Percentiles rank a stretch among this genome's conserved stretches.
These are phyloP conservation scores for Salinomyces thailandicus DNA, from an alignment of 2,329 filamentous ascomycete genomes.

Conservation along the genomic window DNA sequence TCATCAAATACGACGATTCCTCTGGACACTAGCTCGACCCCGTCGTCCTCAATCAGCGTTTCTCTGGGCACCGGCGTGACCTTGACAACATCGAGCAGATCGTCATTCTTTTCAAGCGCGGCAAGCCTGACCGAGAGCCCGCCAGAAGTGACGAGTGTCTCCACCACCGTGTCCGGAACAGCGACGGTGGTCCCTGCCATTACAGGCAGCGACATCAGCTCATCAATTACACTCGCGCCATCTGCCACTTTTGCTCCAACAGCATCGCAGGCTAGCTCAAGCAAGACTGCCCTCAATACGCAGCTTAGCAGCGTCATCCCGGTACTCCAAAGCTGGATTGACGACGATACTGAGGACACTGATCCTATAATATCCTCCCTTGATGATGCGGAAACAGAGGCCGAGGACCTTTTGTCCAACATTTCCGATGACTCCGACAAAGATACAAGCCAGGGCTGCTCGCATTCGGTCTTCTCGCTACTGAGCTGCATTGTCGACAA, in stretches of 20 bases:
- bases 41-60: no score
- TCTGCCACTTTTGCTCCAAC: neutral
- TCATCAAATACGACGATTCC: no score
- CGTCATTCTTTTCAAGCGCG: no score
- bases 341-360: neutral
- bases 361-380: neutral
- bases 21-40: no score
- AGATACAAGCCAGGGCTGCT: neutral
- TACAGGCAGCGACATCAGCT: neutral
- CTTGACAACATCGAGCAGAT: no score
- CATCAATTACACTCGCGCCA: neutral
- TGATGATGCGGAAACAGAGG: neutral
- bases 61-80: no score
- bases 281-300: neutral
- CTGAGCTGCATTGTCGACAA: neutral
- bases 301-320: neutral
- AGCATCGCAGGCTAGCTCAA: neutral
- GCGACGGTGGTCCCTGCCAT: neutral
- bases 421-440: neutral
- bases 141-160: no score
- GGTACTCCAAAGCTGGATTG: neutral
- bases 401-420: neutral
- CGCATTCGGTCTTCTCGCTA: neutral
- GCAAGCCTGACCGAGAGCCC: neutral
- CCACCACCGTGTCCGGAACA: neutral